These are phyloP conservation scores for Coemansia sp. DNA, from an alignment of 192 early-diverging fungal genomes.

Conservation along the genomic window DNA sequence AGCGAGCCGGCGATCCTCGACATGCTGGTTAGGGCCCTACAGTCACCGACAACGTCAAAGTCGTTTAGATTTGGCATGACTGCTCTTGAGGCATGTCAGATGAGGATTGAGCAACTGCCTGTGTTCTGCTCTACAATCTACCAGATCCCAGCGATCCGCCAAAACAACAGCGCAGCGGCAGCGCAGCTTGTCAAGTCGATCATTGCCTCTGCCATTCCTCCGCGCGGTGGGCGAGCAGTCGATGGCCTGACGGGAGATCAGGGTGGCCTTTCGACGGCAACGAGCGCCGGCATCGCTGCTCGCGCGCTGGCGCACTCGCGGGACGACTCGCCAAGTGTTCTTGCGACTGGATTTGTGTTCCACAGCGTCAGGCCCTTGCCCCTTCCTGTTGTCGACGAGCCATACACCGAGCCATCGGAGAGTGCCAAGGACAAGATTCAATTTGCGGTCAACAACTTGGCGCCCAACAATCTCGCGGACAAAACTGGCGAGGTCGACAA, in stretches of 20 bases:
- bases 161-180: conserved; percentile 56
- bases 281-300: conserved; percentile 45
- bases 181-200: conserved; percentile 48
- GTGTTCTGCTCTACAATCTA: conserved; percentile 83
- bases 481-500: conserved; percentile 77
- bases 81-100: conserved; percentile 82
- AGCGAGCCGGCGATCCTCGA: conserved; percentile 88
- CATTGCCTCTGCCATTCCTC: conserved; percentile 27
- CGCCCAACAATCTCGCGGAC: conserved; percentile 78
- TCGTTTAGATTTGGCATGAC: conserved; percentile 92
- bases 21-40: conserved; percentile 86
- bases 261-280: conserved; percentile 7
- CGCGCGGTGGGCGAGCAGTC: conserved; percentile 31
- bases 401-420: conserved; percentile 46
- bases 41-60: conserved; percentile 75
- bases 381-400: conserved; percentile 38
- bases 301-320: conserved; percentile 4
- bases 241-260: conserved; percentile 21
- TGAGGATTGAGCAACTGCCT: conserved; percentile 87
- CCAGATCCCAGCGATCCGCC: conserved; percentile 82
- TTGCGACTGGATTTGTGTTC: conserved; percentile 26
- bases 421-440: conserved; percentile 89
- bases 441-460: conserved; percentile 97
- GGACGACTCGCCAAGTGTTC: conserved; percentile 5
- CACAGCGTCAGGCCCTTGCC: conserved; percentile 40